A percentile compares a stretch with the other conserved stretches of the same genome.
Conservation (phyloP, 768 basidiomycete genomes). For the Phlegmacium glaucopus region DNA sequence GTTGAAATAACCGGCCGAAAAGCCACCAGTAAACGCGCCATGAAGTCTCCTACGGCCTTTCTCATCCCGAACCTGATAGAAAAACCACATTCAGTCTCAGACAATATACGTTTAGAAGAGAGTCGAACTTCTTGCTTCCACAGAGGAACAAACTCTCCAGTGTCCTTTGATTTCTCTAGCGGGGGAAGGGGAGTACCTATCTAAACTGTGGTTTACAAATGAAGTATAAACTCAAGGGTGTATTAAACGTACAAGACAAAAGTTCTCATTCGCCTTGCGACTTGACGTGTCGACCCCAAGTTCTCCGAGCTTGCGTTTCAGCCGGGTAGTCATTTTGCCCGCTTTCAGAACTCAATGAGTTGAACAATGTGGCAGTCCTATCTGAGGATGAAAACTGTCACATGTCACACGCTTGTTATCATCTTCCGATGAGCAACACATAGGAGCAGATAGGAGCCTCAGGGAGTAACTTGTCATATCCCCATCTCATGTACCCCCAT, state of each 20-base stretch:
- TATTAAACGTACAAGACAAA: conserved; percentile 62
- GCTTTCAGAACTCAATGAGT: too few species aligned
- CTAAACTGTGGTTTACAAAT: conserved; percentile 32
- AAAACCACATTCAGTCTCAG: conserved; percentile 11
- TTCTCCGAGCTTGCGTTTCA: conserved; percentile 85
- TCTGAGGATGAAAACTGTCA: too few species aligned
- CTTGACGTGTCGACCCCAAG: conserved; percentile 72
- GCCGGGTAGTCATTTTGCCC: conserved; percentile 40
- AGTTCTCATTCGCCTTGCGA: conserved; percentile 74
- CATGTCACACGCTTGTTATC: too few species aligned
- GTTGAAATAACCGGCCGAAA: conserved; percentile 97
- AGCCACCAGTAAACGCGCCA: conserved; percentile 98
- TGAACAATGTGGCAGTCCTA: too few species aligned
- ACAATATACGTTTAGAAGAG: conserved; percentile 7
- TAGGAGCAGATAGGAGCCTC: too few species aligned
- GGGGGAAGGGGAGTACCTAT: conserved; percentile 95
- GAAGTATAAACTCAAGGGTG: too few species aligned
- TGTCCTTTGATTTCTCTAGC: conserved; percentile 91
- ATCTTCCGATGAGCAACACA: too few species aligned
- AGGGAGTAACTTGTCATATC: too few species aligned
- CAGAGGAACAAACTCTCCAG: conserved; percentile 90
- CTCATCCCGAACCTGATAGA: conserved; percentile 79
- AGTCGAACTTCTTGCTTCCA: conserved; percentile 93
- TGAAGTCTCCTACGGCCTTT: conserved; percentile 91
- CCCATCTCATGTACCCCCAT: too few species aligned